Base-by-base conservation (phyloP, 441 rosid species). In the Erodium trifolium region DNA sequence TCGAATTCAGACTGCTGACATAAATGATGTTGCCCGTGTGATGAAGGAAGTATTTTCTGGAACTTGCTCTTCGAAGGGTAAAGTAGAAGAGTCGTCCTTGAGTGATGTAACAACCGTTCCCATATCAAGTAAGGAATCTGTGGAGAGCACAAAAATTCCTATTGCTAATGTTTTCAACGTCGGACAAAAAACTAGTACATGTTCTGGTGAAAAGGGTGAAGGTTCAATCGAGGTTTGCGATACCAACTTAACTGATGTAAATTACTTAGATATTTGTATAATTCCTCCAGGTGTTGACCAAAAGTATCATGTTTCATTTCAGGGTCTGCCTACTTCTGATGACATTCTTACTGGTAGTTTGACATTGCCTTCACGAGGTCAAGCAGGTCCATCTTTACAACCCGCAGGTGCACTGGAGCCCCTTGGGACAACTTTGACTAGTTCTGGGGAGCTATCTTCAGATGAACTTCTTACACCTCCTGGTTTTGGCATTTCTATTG, bases 41-140 rank as follows among this genome's bases (percentile, higher is more conserved):
- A 89, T 89, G 89, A 89, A 89, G 84, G 90, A 87, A 77, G 85
- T 87, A 7, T 89, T 87, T 73, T 87, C 95, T 14, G 95, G 85
- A 80, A 79, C 87, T 78, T 82, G 87, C 76, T 75, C 84, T 16
- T 71, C 82, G 31, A 89, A 86, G 78, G 71, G 71, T 73, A 89
- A 78, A 80, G 65, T 65, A 62, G 81, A 77, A 3, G 92, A 87
- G 64, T 67, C 82, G 66, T 75, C 82, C 67, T 75, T 49, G 68
- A 74, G 12, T 71, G 85, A 82, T 45, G 17, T 49, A 77, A 14
- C 63, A 37, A 37, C 41, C 49, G 59, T 72, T 70, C 65, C 80
- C 72, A 14, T 75, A 75, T 71, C 71, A 4, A 47, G 78, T 70
- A 72, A 72, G 79, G 68, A n/a, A 0, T 3, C 67, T 60, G 55